Conservation (phyloP, 2,329 filamentous ascomycete genomes). For the Alternaria atra region DNA sequence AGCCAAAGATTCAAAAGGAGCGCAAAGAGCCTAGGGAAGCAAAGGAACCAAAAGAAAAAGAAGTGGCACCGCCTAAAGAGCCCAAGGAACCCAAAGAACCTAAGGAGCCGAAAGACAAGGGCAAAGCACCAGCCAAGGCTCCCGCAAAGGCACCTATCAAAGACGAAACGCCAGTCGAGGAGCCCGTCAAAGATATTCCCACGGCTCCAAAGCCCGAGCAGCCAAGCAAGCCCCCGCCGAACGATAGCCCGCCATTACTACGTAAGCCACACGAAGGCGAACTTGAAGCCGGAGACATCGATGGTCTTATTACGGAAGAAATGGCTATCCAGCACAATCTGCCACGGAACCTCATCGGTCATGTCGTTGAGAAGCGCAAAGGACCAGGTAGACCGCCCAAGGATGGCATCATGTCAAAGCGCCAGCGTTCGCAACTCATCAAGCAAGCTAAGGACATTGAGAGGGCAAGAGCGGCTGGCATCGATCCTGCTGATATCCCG, state of each 20-base stretch:
- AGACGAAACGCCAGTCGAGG: conserved; percentile 40
- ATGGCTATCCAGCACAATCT: conserved; percentile 54
- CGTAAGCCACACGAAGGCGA: conserved; percentile 42
- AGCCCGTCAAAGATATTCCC: conserved; percentile 37
- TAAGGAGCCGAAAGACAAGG: conserved; percentile 36
- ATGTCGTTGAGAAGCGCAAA: conserved; percentile 68
- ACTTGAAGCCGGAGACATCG: conserved; percentile 44
- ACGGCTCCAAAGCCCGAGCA: conserved; percentile 35
- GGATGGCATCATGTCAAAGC: conserved; percentile 83
- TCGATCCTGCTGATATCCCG: conserved; percentile 49
- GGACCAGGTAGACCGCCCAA: conserved; percentile 84
- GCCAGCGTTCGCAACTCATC: conserved; percentile 72
- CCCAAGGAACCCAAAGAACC: conserved; percentile 29
- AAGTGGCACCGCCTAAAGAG: conserved; percentile 22
- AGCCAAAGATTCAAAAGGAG: conserved; percentile 17
- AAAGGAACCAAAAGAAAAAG: conserved; percentile 30
- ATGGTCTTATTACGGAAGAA: conserved; percentile 48
- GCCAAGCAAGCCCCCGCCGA: conserved; percentile 33
- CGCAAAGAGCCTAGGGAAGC: conserved; percentile 24
- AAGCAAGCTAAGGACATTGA: conserved; percentile 64
- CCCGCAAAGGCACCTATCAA: conserved; percentile 36
- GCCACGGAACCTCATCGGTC: conserved; percentile 49
- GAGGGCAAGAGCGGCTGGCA: conserved; percentile 49
- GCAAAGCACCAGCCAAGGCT: conserved; percentile 34
- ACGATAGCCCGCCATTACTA: conserved; percentile 38